Percentiles rank a stretch among this genome's conserved stretches.
These are phyloP conservation scores for Naganishia vishniacii DNA, from an alignment of 768 basidiomycete genomes.

Conservation along the genomic window DNA sequence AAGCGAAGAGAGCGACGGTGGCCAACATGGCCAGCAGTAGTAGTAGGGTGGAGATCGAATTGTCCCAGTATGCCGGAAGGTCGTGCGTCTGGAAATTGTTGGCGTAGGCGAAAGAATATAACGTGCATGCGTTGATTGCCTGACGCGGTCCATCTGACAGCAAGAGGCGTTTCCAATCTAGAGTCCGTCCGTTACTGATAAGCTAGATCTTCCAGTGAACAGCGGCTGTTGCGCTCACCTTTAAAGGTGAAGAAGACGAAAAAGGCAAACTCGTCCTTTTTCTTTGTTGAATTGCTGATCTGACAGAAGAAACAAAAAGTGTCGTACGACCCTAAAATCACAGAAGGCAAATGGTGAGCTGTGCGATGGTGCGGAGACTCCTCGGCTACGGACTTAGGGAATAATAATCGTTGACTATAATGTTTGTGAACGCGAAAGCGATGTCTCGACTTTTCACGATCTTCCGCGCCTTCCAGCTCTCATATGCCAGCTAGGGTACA, in stretches of 20 bases:
- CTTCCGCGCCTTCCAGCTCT: conserved; percentile 82
- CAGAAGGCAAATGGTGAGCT: too few relatives aligned
- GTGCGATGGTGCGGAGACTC: conserved; percentile 29
- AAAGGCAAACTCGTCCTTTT: conserved; percentile 95
- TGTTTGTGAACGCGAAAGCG: conserved; percentile 94
- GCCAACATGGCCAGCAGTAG: conserved; percentile 83
- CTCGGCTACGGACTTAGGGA: conserved; percentile 69
- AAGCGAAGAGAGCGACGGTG: conserved; percentile 79
- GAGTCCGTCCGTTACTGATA: not conserved
- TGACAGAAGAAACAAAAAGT: conserved; percentile 98
- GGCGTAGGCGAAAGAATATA: conserved; percentile 79
- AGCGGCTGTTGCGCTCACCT: conserved; percentile 56
- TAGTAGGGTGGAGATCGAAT: conserved; percentile 67
- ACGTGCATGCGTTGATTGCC: conserved; percentile 91
- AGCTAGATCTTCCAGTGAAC: not conserved
- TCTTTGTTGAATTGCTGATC: conserved; percentile 90
- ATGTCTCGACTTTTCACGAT: conserved; percentile 95
- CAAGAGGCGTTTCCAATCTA: conserved; percentile 80
- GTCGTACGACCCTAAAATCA: conserved; percentile 63
- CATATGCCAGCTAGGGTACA: conserved; percentile 69
- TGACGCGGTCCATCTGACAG: conserved; percentile 95
- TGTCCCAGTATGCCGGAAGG: conserved; percentile 52
- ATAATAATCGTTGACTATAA: conserved; percentile 95
- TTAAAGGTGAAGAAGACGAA: conserved; percentile 99
- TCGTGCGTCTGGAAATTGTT: conserved; percentile 69